Percentiles rank a stretch among this genome's conserved stretches.
Conservation (phyloP, 345 rosid species). For the Bretschneidera sinensis region DNA sequence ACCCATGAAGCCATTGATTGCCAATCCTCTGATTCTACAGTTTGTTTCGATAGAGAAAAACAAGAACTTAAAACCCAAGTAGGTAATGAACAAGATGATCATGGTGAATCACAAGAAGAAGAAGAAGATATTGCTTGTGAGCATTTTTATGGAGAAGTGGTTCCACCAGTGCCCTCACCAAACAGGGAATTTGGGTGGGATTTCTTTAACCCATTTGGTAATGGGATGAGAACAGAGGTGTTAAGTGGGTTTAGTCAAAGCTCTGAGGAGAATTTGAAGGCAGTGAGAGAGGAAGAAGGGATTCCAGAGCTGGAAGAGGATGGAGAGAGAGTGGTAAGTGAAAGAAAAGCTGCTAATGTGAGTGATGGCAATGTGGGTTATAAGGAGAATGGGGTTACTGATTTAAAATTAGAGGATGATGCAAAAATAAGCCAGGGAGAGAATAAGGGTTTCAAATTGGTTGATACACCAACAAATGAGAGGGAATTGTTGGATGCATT, state of each 20-base stretch:
- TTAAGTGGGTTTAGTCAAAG: constrained; percentile 10
- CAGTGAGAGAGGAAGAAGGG: constrained; percentile 30
- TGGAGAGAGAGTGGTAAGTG: constrained; percentile 14
- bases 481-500: constrained; percentile 40
- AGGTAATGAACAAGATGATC: neutral
- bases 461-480: constrained; percentile 22
- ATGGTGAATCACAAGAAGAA: neutral
- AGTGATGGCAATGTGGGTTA: constrained; percentile 7
- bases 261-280: constrained; percentile 22
- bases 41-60: constrained; percentile 5
- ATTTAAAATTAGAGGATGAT: constrained; percentile 7
- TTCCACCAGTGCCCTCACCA: constrained; percentile 30
- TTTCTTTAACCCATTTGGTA: constrained; percentile 31
- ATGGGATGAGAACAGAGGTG: constrained; percentile 17
- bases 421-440: constrained; percentile 10
- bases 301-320: constrained; percentile 38
- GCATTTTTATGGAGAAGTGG: constrained; percentile 58
- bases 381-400: constrained; percentile 9
- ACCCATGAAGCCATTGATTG: constrained; percentile 14
- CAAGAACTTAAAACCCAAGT: constrained; percentile 6
- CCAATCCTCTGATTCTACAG: constrained; percentile 11
- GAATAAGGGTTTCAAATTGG: constrained; percentile 18
- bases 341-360: constrained; percentile 14
- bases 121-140: constrained; percentile 14
- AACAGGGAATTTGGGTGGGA: constrained; percentile 29